Conservation (phyloP, 2,329 filamentous ascomycete genomes). For the Penicillium sp. region DNA sequence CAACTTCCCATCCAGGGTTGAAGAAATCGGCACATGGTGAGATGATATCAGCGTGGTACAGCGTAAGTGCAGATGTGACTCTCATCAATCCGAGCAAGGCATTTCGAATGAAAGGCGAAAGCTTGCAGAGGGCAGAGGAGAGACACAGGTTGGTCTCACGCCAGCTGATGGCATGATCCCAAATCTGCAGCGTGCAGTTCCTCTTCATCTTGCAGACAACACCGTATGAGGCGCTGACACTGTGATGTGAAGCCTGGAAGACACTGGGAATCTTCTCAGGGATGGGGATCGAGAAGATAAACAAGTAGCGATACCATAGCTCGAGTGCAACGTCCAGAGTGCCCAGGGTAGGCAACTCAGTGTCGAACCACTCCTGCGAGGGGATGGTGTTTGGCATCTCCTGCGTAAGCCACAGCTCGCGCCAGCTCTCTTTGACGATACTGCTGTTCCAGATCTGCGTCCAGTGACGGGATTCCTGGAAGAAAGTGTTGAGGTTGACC, state of each 20-base stretch:
- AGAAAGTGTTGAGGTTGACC: constrained; percentile 56
- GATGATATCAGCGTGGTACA: constrained; percentile 64
- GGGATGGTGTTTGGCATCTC: constrained; percentile 47
- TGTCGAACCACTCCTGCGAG: constrained; percentile 43
- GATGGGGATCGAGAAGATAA: constrained; percentile 63
- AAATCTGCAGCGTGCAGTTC: constrained; percentile 64
- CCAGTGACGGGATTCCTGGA: constrained; percentile 55
- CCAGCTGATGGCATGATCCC: constrained; percentile 69
- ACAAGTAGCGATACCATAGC: constrained; percentile 51
- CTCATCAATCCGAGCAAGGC: constrained; percentile 54
- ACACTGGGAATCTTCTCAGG: constrained; percentile 63
- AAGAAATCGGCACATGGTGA: constrained; percentile 65
- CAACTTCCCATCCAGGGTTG: constrained; percentile 67
- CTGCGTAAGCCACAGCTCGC: constrained; percentile 53
- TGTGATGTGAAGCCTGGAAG: constrained; percentile 68
- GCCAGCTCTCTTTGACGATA: constrained; percentile 51
- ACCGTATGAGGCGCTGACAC: constrained; percentile 64
- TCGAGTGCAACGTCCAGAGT: constrained; percentile 45
- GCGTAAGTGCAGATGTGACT: constrained; percentile 52
- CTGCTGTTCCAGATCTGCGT: constrained; percentile 54
- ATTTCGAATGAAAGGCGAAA: constrained; percentile 56
- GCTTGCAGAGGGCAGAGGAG: constrained; percentile 55
- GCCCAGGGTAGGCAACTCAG: constrained; percentile 44
- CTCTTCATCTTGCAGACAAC: constrained; percentile 67
- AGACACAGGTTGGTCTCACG: constrained; percentile 59